Conservation (phyloP, 2,329 filamentous ascomycete species). For the Colletotrichum lentis region DNA sequence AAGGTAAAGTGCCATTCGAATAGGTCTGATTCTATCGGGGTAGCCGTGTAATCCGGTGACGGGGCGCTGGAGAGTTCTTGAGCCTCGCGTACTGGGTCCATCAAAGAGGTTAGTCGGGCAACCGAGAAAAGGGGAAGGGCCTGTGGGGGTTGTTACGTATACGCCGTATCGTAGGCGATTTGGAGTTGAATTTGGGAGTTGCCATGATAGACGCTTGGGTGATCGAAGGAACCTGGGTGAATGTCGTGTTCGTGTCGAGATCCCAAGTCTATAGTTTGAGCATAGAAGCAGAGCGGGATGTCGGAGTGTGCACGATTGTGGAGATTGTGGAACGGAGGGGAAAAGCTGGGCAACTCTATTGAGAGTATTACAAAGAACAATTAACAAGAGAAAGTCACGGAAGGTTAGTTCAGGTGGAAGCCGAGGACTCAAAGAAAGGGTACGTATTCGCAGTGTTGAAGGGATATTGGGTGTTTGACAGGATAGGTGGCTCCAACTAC, state of each 20-base stretch:
- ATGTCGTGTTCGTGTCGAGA: neutral
- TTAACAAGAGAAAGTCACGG: neutral
- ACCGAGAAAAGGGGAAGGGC: constrained; percentile 5
- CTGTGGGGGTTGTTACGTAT: constrained; percentile 66
- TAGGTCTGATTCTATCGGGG: constrained; percentile 86
- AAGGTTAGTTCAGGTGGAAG: neutral
- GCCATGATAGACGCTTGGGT: constrained; percentile 48
- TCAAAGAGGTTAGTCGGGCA: neutral
- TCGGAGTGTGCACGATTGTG: neutral
- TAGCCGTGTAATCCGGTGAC: constrained; percentile 84
- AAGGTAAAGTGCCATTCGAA: constrained; percentile 99
- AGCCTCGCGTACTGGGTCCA: constrained; percentile 79
- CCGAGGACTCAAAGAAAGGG: neutral
- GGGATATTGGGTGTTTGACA: neutral
- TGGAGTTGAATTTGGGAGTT: constrained; percentile 69
- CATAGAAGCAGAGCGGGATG: neutral
- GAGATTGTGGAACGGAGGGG: neutral
- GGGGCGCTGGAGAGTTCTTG: constrained; percentile 82
- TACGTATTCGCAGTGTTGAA: neutral
- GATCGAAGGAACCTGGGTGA: neutral
- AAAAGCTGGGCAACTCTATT: too few relatives aligned
- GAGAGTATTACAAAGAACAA: too few relatives aligned
- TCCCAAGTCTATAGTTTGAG: neutral
- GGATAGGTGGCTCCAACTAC: constrained; percentile 8
- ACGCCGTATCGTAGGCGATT: constrained; percentile 84